Conservation (phyloP, 257 asterid genomes). For the Sherardia arvensis region DNA sequence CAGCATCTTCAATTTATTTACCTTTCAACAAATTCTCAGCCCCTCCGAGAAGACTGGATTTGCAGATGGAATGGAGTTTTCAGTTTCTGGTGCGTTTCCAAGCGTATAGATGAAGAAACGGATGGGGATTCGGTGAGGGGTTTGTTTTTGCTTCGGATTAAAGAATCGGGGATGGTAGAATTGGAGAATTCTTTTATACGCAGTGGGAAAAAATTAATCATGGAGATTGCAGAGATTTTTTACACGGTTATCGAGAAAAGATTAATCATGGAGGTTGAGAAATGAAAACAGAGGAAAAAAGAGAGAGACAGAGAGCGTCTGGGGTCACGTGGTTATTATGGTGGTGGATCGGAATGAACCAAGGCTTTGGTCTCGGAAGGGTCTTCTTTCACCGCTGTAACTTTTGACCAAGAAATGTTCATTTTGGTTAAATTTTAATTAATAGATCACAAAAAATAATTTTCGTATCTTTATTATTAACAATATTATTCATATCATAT, state of each 20-base stretch:
- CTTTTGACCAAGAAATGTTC: not conserved
- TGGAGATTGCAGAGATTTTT: slow-evolving; percentile 2
- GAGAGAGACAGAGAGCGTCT: not conserved
- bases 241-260: not conserved
- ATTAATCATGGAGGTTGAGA: slow-evolving; percentile 8
- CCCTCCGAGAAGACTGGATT: slow-evolving; percentile 8
- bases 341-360: slow-evolving; percentile 46
- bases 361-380: slow-evolving; percentile 30
- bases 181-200: not conserved
- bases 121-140: slow-evolving; percentile 32
- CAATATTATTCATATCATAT: too few species aligned
- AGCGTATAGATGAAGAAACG: slow-evolving; percentile 39
- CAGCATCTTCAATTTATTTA: slow-evolving; percentile 5
- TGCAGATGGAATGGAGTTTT: slow-evolving; percentile 36
- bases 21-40: not conserved
- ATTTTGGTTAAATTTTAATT: too few species aligned
- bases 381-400: not conserved
- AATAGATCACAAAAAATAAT: too few species aligned
- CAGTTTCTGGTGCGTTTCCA: slow-evolving; percentile 39
- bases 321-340: slow-evolving; percentile 14
- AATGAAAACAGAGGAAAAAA: not conserved
- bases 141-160: slow-evolving; percentile 42
- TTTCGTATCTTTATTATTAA: too few species aligned
- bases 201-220: slow-evolving; percentile 8
- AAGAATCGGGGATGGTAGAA: not conserved